A percentile compares a stretch with the other conserved stretches of the same genome.
These are phyloP conservation scores for Lanmaoa rubissima DNA, from an alignment of 768 basidiomycete genomes.

Conservation along the genomic window DNA sequence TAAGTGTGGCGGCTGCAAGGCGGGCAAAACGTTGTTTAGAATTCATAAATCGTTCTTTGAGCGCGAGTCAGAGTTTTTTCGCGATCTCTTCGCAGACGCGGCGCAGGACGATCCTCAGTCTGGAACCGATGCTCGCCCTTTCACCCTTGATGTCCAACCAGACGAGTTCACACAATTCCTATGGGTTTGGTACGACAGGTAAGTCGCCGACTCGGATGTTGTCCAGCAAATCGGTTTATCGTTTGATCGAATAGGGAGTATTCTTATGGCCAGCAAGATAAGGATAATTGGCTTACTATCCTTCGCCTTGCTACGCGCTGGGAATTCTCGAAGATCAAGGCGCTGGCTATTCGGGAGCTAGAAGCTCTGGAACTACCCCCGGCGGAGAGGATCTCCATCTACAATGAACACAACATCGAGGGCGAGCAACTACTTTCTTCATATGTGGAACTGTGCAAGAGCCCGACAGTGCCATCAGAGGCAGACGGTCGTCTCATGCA, in stretches of 20 bases:
- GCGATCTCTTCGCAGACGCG: constrained; percentile 30
- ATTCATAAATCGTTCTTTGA: constrained; percentile 60
- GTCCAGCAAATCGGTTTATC: not conserved
- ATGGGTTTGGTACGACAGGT: constrained; percentile 64
- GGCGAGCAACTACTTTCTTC: constrained; percentile 47
- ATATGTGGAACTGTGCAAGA: constrained; percentile 53
- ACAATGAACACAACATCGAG: constrained; percentile 53
- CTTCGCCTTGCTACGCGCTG: constrained; percentile 55
- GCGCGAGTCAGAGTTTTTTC: constrained; percentile 52
- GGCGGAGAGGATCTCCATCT: constrained; percentile 55
- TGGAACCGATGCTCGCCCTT: constrained; percentile 37
- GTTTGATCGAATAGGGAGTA: constrained; percentile 41
- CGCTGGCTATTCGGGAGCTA: constrained; percentile 53
- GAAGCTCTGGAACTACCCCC: constrained; percentile 45
- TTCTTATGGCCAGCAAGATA: constrained; percentile 47
- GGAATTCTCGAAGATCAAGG: constrained; percentile 51
- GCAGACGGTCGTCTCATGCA: constrained; percentile 56
- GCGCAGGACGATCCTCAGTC: constrained; percentile 32
- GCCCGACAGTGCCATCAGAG: constrained; percentile 47
- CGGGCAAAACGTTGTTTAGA: constrained; percentile 46
- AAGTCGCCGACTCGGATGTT: not conserved
- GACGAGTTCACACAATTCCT: constrained; percentile 51
- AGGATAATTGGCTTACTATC: constrained; percentile 54
- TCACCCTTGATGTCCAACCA: constrained; percentile 41
- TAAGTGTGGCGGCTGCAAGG: constrained; percentile 35